Conservation (phyloP, 305 asterid genomes). For the Fraxinus albicans region DNA sequence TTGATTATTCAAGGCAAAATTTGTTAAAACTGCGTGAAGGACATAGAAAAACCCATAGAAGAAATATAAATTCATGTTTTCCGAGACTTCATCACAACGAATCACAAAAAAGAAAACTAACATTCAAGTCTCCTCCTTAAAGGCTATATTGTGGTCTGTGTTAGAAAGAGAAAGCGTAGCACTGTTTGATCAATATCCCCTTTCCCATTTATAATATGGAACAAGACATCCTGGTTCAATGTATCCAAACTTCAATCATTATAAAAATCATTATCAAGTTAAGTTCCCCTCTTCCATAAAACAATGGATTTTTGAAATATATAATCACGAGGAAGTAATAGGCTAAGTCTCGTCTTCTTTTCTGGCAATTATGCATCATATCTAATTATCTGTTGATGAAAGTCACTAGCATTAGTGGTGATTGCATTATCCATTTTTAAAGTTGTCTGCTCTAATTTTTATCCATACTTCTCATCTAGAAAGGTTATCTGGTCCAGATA, state of each 20-base stretch:
- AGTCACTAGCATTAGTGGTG: not conserved
- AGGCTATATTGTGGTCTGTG: not conserved
- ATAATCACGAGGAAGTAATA: constrained; percentile 4
- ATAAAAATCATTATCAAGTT: not conserved
- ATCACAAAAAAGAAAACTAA: not conserved
- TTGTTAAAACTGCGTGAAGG: not conserved
- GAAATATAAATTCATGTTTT: not conserved
- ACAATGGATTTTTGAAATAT: not conserved
- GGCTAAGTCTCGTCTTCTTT: not conserved
- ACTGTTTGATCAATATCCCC: not conserved
- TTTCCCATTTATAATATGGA: not conserved
- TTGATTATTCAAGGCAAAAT: constrained; percentile 11
- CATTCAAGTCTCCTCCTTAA: not conserved
- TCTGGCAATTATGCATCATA: not conserved
- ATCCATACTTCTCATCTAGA: constrained; percentile 9
- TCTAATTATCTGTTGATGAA: not conserved
- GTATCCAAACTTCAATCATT: not conserved
- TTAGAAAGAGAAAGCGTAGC: not conserved
- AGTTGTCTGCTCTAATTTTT: not conserved
- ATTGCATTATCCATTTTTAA: not conserved
- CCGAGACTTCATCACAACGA: not conserved
- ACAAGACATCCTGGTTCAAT: not conserved
- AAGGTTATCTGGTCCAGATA: not conserved
- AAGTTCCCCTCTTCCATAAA: not conserved
- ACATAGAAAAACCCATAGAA: not conserved